Evolutionary conservation across 768 basidiomycete genomes (phyloP), one percentile per base, ranked within the genome.

Genomic region (Termitomyces sp.): DNA sequence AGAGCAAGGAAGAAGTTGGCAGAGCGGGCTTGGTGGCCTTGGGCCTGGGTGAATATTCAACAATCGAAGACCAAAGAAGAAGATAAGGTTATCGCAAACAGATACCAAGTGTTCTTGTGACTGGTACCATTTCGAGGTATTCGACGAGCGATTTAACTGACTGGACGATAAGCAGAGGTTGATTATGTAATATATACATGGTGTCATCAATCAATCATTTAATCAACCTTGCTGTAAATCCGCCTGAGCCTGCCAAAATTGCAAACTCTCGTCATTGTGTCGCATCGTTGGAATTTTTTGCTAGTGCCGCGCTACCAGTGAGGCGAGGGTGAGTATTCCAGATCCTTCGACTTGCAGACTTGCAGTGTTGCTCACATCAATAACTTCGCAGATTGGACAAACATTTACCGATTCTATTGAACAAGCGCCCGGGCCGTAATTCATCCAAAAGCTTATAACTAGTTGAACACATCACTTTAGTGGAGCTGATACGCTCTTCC

Each of bases 401-500:
- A 56, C 44, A 47, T 6, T 33, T 47, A 32, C 30, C 41, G 33
- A 14, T 47, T 26, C 41, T 4, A 38, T 32, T 20, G 23, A 53
- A 48, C 38, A 44, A 43, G 40, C 53, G 52, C 52, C 52, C 38
- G 38, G 50, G 23, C 36, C 28, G 51, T 52, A 41, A 36, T 13
- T 18, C 23, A 49, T 28, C 14, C 12, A 35, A 38, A 28, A 40
- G 16, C 35, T 38, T 41, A 52, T 36, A 33, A 18, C 36, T 16
- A 20, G 35, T 41, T 23, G 30, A 32, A 49, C n/a, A 10, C 43
- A 54, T 2, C 23, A 40, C 30, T 59, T 26, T 4, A 33, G 32
- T 55, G 32, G n/a, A 57, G 44, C n/a, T 47, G 30, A 38, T 18
- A 13, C 58, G 33, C 52, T 50, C 57, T 46, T 47, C 49, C 33